These are phyloP conservation scores for Penicillium bialowiezense DNA, from an alignment of 495 filamentous ascomycete genomes.

Conservation along the genomic window DNA sequence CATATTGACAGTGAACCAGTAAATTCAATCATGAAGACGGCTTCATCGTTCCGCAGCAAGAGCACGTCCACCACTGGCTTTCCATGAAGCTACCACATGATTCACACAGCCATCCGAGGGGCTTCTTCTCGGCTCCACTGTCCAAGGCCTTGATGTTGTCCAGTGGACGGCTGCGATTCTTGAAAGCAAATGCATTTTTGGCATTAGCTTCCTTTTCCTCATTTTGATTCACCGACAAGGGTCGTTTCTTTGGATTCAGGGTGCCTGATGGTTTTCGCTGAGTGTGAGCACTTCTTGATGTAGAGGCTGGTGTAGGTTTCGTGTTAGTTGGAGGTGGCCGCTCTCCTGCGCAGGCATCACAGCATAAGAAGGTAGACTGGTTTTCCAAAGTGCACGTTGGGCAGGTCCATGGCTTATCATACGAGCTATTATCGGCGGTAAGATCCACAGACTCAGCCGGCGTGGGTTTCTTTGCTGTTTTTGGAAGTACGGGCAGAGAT, in stretches of 20 bases:
- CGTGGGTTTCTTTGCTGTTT: constrained; percentile 5
- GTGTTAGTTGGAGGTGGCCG: constrained; percentile 44
- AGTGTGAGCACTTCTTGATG: neutral
- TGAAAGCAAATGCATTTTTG: constrained; percentile 26
- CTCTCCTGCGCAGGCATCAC: constrained; percentile 74
- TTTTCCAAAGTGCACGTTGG: constrained; percentile 82
- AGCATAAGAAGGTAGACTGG: constrained; percentile 62
- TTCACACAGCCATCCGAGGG: constrained; percentile 67
- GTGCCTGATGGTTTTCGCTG: constrained; percentile 8
- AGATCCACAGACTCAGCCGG: constrained; percentile 4
- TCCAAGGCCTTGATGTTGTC: constrained; percentile 39
- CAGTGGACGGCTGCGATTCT: constrained; percentile 34
- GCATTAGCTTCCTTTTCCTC: constrained; percentile 13
- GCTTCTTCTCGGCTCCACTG: constrained; percentile 37
- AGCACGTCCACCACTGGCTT: constrained; percentile 76
- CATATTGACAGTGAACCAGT: too few species aligned
- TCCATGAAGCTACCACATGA: constrained; percentile 66
- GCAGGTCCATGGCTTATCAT: constrained; percentile 65
- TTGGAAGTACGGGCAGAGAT: neutral
- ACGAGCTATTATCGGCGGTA: constrained; percentile 26
- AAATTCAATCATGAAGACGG: constrained; percentile 43
- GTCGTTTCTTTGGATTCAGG: constrained; percentile 23
- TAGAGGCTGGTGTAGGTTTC: constrained; percentile 14
- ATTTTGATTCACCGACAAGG: constrained; percentile 6
- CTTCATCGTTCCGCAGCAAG: constrained; percentile 67